A percentile compares a stretch with the other conserved stretches of the same genome.
phyloP scores from a whole-genome alignment of 495 filamentous ascomycete species.

The Staphylotrichum longicolle region DNA sequence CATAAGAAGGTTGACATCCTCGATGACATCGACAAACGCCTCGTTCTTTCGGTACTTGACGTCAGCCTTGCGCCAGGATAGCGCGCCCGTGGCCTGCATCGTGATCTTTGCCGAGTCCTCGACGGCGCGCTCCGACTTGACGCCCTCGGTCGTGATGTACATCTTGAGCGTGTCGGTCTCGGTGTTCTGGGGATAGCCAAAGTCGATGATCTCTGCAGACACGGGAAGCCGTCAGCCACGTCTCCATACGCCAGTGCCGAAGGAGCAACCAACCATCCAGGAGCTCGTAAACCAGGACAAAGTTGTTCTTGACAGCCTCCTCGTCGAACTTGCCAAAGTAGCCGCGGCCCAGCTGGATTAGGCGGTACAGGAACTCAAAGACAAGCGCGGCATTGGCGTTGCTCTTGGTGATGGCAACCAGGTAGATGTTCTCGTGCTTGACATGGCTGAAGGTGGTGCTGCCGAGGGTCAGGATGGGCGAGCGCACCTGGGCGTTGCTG shows the following conservation, averaged over 20 bases:
- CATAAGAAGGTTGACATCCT: conserved; percentile 99
- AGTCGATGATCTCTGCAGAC: conserved; percentile 87
- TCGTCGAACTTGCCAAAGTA: conserved; percentile 99
- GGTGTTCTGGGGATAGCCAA: conserved; percentile 98
- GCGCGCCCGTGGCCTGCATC: conserved; percentile 96
- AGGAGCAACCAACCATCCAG: conserved; percentile 68
- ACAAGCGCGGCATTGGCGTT: conserved; percentile 99
- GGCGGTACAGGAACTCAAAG: conserved; percentile 95
- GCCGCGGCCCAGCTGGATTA: conserved; percentile 84
- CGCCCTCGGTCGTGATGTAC: conserved; percentile 99
- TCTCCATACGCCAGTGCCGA: no score
- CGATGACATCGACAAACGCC: conserved; percentile 98
- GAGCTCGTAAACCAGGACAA: conserved; percentile 97
- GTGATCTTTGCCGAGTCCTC: conserved; percentile 96
- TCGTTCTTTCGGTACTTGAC: conserved; percentile 99
- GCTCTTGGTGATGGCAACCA: conserved; percentile 97
- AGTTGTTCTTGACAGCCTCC: conserved; percentile 99
- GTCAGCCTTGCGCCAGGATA: conserved; percentile 94
- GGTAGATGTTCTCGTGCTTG: conserved; percentile 98
- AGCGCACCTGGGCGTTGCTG: conserved; percentile 95
- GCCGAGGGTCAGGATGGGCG: conserved; percentile 94
- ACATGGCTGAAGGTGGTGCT: conserved; percentile 99
- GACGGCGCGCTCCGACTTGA: conserved; percentile 89
- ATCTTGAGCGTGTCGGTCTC: conserved; percentile 99
- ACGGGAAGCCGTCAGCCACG: neutral